A percentile compares a stretch with the other conserved stretches of the same genome.
Evolutionary conservation across 2,329 filamentous ascomycete species (phyloP).

Genomic region (Fusarium nematophilum): DNA sequence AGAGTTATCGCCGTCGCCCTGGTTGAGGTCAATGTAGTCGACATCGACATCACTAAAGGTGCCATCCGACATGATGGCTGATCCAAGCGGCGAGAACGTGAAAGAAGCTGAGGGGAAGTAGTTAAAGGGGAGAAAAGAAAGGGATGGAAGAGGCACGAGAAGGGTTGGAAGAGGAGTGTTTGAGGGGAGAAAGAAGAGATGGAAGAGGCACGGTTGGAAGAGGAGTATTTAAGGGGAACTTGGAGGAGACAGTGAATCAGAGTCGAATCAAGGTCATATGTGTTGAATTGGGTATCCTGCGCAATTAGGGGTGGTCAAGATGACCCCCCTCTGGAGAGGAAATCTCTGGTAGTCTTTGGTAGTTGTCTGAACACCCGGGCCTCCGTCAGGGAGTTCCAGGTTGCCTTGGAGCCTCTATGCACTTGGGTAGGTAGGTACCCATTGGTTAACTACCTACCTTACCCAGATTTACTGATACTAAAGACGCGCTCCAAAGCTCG

Average conservation of each 20-base stretch:
- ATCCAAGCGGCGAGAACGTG: background rate
- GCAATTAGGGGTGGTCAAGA: too few species aligned
- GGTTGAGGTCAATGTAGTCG: constrained; percentile 17
- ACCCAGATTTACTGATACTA: too few species aligned
- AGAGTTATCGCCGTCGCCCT: background rate
- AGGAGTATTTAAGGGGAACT: background rate
- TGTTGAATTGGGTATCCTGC: too few species aligned
- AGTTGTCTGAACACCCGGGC: too few species aligned
- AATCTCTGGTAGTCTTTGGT: too few species aligned
- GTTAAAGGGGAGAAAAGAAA: background rate
- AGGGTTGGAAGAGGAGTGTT: background rate
- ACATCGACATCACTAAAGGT: background rate
- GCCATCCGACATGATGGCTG: constrained; percentile 20
- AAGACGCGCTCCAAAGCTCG: too few species aligned
- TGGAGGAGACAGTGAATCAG: constrained; percentile 4
- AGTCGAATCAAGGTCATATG: too few species aligned
- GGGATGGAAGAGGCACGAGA: background rate
- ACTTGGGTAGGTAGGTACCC: too few species aligned
- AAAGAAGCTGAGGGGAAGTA: background rate
- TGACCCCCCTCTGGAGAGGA: too few species aligned
- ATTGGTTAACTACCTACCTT: too few species aligned
- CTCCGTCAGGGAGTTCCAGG: too few species aligned
- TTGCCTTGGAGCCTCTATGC: too few species aligned
- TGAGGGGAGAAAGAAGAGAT: background rate
- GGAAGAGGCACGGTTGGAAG: background rate